phyloP scores from a whole-genome alignment of 257 asterid species.

The Cruciata laevipes region DNA sequence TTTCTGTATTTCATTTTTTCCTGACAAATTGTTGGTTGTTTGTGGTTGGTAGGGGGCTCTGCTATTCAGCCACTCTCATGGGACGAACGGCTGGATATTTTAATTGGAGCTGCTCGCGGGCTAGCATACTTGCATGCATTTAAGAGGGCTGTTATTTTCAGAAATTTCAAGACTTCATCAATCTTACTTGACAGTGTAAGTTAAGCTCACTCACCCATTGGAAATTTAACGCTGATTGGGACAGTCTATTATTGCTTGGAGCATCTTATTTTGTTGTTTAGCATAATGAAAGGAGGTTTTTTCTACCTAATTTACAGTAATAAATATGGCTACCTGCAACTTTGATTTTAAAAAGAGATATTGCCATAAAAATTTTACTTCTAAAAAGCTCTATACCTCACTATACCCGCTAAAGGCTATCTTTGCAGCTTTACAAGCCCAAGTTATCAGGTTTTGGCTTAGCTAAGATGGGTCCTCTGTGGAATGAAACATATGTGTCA shows the following conservation, averaged over 20 bases:
- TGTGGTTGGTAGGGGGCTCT: conserved; percentile 46
- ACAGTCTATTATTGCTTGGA: neutral
- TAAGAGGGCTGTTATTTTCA: conserved; percentile 42
- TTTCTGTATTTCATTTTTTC: neutral
- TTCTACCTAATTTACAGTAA: neutral
- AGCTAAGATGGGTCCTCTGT: conserved; percentile 47
- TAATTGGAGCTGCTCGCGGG: conserved; percentile 65
- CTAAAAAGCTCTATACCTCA: conserved; percentile 5
- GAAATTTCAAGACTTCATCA: conserved; percentile 67
- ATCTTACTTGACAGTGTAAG: conserved; percentile 69
- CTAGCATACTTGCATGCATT: conserved; percentile 56
- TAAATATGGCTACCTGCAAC: neutral
- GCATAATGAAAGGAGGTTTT: neutral
- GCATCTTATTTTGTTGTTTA: neutral
- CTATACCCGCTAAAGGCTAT: too few species aligned
- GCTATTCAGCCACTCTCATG: conserved; percentile 64
- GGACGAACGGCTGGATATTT: conserved; percentile 50
- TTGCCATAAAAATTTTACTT: neutral
- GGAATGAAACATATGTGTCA: conserved; percentile 39
- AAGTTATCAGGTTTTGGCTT: conserved; percentile 61
- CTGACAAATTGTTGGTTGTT: neutral
- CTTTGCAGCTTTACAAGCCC: conserved; percentile 47
- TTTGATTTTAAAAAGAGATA: neutral
- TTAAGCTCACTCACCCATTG: neutral
- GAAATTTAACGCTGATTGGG: neutral